Evolutionary conservation across 179 eudicot genomes (phyloP).

Genomic region (Camellia oleifera): DNA sequence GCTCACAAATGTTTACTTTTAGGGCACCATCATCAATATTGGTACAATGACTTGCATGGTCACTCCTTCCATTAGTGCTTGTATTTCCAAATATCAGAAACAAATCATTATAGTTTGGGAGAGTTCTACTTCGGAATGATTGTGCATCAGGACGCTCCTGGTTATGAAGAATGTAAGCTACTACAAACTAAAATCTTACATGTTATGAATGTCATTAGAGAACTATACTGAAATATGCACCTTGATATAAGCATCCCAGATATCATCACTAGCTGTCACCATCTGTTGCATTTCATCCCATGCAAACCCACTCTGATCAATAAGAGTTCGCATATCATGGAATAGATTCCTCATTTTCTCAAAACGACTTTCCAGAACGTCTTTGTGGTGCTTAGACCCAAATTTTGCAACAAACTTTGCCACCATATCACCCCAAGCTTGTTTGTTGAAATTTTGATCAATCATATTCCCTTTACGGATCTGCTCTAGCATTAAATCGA

Average conservation of each 20-base stretch:
- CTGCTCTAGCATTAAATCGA: no score
- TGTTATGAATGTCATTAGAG: background rate
- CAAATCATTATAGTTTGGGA: no score
- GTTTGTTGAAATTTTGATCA: no score
- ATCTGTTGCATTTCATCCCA: background rate
- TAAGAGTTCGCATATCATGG: conserved; percentile 6
- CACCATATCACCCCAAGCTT: background rate
- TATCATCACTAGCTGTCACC: conserved; percentile 11
- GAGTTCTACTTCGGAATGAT: background rate
- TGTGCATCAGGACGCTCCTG: background rate
- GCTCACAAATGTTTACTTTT: background rate
- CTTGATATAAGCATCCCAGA: conserved; percentile 10
- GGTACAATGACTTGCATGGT: no score
- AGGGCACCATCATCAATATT: no score
- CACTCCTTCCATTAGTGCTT: background rate
- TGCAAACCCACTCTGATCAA: conserved; percentile 13
- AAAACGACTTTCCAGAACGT: conserved; percentile 3
- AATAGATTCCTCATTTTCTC: conserved; percentile 1
- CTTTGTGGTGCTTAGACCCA: conserved; percentile 4
- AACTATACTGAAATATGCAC: conserved; percentile 10
- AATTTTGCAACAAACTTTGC: conserved; percentile 1
- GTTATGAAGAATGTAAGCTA: background rate
- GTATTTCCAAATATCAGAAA: conserved; percentile 1
- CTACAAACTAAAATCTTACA: background rate
- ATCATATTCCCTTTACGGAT: no score